Base-by-base conservation (phyloP, 768 basidiomycete genomes). In the Hypholoma fasciculare region DNA sequence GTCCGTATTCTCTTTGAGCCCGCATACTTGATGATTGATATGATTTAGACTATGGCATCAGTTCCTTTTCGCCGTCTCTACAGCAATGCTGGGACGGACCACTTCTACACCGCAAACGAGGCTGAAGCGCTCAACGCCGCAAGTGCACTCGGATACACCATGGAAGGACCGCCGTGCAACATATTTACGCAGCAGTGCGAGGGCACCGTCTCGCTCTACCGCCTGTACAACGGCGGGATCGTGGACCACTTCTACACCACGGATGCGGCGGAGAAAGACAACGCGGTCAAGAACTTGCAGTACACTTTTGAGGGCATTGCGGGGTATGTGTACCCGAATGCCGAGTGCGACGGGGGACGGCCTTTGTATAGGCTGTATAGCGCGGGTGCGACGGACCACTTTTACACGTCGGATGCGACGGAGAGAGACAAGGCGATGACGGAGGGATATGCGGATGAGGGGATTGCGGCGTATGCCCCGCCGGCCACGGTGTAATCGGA, bases 221-320 rank as follows among this genome's bases (percentile, higher is more conserved):
- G 58, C 14, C 26, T 50, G 17, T 59, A 48, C 14, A 59, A 50
- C 34, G 42, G 23, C 4, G 30, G 2, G 3, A 36, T 26, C 12
- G 42, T 17, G 1, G 53, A 59, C 30, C 47, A 55, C 37, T 59
- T 59, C 38, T 59, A 59, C 53, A 59, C 58, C 2, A 59, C 53
- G 1, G 27, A 34, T 20, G 47, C 46, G 7, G 46, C 16, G 4
- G 58, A 59, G 26, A 38, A n/a, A 1, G 17, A 19, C 2, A 40
- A 43, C 14, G 42, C 46, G 9, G 11, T 49, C 19, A 16, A 14
- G 4, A 6, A 8, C 12, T 16, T 42, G 7, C 46, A 46, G 7
- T 59, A 59, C 23, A 7, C 4, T 3, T 16, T 49, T n/a, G 58
- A 59, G 54, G 53, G 47, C 2, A 17, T 55, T 12, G 53, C 47